Conservation (phyloP, 1,284 basidiomycete genomes). For the Heimioporus retisporus region DNA sequence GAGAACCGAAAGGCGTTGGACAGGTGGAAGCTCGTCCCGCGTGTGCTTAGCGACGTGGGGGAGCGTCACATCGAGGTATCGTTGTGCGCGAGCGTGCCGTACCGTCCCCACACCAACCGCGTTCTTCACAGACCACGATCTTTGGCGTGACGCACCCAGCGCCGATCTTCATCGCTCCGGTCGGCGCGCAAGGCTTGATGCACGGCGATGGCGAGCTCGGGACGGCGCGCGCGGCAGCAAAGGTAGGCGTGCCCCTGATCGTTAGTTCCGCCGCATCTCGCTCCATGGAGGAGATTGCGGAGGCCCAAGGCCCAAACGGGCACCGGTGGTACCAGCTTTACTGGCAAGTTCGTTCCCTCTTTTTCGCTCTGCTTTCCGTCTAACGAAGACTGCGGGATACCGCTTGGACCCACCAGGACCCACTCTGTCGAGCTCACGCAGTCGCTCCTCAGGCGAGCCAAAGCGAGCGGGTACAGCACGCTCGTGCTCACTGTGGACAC, state of each 20-base stretch:
- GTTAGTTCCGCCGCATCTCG: slow-evolving; percentile 79
- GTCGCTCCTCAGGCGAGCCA: slow-evolving; percentile 73
- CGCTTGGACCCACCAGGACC: slow-evolving; percentile 55
- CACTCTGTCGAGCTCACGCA: slow-evolving; percentile 67
- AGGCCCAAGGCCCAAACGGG: slow-evolving; percentile 65
- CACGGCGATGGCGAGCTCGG: slow-evolving; percentile 77
- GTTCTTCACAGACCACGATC: slow-evolving; percentile 63
- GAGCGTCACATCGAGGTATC: slow-evolving; percentile 68
- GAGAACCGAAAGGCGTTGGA: slow-evolving; percentile 68
- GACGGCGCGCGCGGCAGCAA: slow-evolving; percentile 71
- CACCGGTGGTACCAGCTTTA: slow-evolving; percentile 88
- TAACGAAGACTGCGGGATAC: neutral
- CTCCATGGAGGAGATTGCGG: slow-evolving; percentile 79
- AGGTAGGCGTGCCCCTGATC: slow-evolving; percentile 74
- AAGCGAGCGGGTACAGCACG: slow-evolving; percentile 70
- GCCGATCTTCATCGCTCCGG: slow-evolving; percentile 78
- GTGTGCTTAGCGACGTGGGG: slow-evolving; percentile 81
- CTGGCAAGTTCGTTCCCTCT: slow-evolving; percentile 53
- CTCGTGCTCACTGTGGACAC: slow-evolving; percentile 80
- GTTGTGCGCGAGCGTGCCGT: too few relatives aligned
- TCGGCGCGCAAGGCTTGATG: slow-evolving; percentile 81
- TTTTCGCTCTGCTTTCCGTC: neutral
- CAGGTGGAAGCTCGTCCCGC: slow-evolving; percentile 75
- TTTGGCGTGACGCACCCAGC: slow-evolving; percentile 75
- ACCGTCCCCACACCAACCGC: too few relatives aligned